These are phyloP conservation scores for Musa itinerans DNA, from an alignment of 176 grass and related monocot genomes.

Conservation along the genomic window DNA sequence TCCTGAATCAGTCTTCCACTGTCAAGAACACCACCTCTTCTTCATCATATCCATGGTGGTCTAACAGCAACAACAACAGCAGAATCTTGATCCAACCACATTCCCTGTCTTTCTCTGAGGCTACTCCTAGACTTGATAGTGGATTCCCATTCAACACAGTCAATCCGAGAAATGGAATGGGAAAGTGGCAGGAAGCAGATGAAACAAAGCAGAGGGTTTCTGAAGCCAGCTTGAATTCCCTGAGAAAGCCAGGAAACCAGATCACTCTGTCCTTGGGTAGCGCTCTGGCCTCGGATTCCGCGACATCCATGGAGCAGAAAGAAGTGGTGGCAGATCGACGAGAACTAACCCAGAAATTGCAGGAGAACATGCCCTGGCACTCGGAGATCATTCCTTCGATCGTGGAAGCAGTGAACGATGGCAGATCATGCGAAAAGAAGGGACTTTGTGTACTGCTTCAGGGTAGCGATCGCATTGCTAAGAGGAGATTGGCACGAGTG, in stretches of 20 bases:
- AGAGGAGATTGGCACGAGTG: slow-evolving; percentile 31
- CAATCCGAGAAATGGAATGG: neutral
- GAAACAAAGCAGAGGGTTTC: neutral
- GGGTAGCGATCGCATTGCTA: slow-evolving; percentile 41
- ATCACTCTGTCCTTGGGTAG: slow-evolving; percentile 39
- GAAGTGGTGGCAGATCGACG: slow-evolving; percentile 22
- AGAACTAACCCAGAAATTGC: slow-evolving; percentile 42
- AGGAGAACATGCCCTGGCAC: slow-evolving; percentile 69
- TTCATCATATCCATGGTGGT: slow-evolving; percentile 40
- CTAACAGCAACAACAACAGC: slow-evolving; percentile 23
- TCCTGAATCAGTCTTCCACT: slow-evolving; percentile 13
- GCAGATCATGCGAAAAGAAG: slow-evolving; percentile 15
- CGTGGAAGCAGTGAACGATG: slow-evolving; percentile 28
- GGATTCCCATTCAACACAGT: neutral
- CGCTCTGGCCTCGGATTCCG: slow-evolving; percentile 49
- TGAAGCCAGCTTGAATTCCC: slow-evolving; percentile 2
- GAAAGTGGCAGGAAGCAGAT: neutral
- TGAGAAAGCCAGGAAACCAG: slow-evolving; percentile 20
- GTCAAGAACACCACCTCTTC: slow-evolving; percentile 5
- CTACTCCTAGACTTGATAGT: neutral
- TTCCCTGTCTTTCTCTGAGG: slow-evolving; percentile 7
- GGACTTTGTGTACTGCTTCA: slow-evolving; percentile 42
- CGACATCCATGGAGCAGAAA: slow-evolving; percentile 29
- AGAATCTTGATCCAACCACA: slow-evolving; percentile 24
- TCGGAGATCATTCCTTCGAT: slow-evolving; percentile 30